phyloP scores from a whole-genome alignment of 2,329 filamentous ascomycete genomes.

The Fonsecaea pedrosoi region DNA sequence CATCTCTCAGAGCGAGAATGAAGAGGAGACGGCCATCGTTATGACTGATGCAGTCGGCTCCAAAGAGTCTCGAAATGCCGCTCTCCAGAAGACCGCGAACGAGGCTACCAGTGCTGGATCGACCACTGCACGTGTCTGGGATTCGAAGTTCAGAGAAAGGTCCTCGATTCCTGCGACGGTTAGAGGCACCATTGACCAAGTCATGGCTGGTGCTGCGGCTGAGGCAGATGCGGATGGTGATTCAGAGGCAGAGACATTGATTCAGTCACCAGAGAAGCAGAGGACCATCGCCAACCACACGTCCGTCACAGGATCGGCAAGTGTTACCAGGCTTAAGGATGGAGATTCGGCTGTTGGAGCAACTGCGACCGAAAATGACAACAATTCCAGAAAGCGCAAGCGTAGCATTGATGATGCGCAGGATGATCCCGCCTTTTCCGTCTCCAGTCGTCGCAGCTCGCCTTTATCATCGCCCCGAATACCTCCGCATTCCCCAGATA shows the following conservation, averaged over 20 bases:
- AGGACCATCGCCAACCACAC: slow-evolving; percentile 44
- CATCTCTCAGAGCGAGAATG: slow-evolving; percentile 34
- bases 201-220: slow-evolving; percentile 40
- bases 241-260: slow-evolving; percentile 58
- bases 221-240: slow-evolving; percentile 47
- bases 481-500: slow-evolving; percentile 34
- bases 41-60: slow-evolving; percentile 31
- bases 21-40: slow-evolving; percentile 30
- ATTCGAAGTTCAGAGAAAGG: slow-evolving; percentile 22
- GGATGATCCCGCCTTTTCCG: slow-evolving; percentile 27
- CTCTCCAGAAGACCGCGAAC: slow-evolving; percentile 17
- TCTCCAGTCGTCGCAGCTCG: slow-evolving; percentile 40
- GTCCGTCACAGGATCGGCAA: slow-evolving; percentile 27
- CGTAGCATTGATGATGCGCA: slow-evolving; percentile 32
- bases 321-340: slow-evolving; percentile 18
- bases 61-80: slow-evolving; percentile 26
- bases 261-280: slow-evolving; percentile 57
- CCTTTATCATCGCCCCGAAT: slow-evolving; percentile 39
- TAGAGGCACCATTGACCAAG: slow-evolving; percentile 31
- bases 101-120: slow-evolving; percentile 15
- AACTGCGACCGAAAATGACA: slow-evolving; percentile 33
- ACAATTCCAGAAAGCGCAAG: slow-evolving; percentile 40
- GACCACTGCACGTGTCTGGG: slow-evolving; percentile 5
- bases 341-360: slow-evolving; percentile 23
- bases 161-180: slow-evolving; percentile 9